A percentile compares a stretch with the other conserved stretches of the same genome.
Evolutionary conservation across 2,329 filamentous ascomycete species (phyloP).

Genomic region (Cladosporium austrohemisphaericum): DNA sequence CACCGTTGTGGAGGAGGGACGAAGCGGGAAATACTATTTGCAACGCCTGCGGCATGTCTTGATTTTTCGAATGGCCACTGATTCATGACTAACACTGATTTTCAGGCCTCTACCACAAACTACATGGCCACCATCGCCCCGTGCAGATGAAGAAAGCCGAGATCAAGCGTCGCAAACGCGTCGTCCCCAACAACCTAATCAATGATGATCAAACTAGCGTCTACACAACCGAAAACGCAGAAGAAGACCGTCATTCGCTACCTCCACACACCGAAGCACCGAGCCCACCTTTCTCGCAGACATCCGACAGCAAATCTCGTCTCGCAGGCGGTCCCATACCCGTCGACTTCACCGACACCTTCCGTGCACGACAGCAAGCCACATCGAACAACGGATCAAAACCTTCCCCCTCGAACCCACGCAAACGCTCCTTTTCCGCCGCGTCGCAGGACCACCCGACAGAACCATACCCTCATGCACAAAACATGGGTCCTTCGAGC

Average conservation of each 20-base stretch:
- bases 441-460: background rate
- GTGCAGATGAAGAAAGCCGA: conserved; percentile 99
- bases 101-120: conserved; percentile 87
- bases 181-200: conserved; percentile 70
- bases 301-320: conserved; percentile 5
- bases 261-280: conserved; percentile 4
- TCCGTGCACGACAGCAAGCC: conserved; percentile 17
- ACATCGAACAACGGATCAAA: background rate
- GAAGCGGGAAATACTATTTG: conserved; percentile 95
- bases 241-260: conserved; percentile 11
- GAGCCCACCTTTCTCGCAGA: conserved; percentile 7
- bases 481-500: conserved; percentile 19
- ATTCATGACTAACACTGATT: conserved; percentile 18
- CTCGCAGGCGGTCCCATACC: conserved; percentile 28
- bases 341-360: conserved; percentile 36
- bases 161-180: conserved; percentile 92
- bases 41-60: conserved; percentile 80
- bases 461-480: conserved; percentile 21
- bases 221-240: conserved; percentile 7
- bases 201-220: conserved; percentile 27
- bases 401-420: conserved; percentile 30
- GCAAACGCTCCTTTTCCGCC: conserved; percentile 66
- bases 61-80: background rate
- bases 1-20: conserved; percentile 90
- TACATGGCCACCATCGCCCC: conserved; percentile 88